Evolutionary conservation across 345 rosid genomes (phyloP), one percentile per base, ranked within the genome.

Genomic region (Hypericum androsaemum): DNA sequence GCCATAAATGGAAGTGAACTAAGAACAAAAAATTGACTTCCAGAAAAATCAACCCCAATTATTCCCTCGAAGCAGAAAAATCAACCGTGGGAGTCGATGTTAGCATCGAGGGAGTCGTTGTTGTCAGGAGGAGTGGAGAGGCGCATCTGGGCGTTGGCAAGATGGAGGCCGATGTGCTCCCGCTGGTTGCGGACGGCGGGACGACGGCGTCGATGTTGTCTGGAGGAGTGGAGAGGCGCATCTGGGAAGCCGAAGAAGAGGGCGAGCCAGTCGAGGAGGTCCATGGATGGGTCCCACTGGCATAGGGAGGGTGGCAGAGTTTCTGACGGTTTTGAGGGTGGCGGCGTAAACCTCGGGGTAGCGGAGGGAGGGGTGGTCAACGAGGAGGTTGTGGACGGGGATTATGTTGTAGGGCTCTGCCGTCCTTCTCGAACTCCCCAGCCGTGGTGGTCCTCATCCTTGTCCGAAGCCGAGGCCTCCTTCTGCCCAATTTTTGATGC

Each of bases 81-180:
- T n/a, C n/a, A n/a, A n/a, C n/a, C n/a, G 8, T 80, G 63, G 16
- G 95, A 79, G 14, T 87, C 77, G 32, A 90, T 95, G 8, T 54
- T 3, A 37, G 79, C 54, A 36, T 90, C 95, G 16, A 90, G 98
- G 36, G 85, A 59, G 43, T 90, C 96, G 57, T 84, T 82, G 58
- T 84, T 80, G 40, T 87, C 96, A 12, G 96, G 96, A 12, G 92
- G 98, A 5, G 96, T 90, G 7, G 89, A 50, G 39, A 87, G 89
- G 11, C 98, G 95, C 98, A 90, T 87, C 82, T 87, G 98, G 12
- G 95, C 88, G 63, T 90, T 90, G 7, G 98, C 86, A 28, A 90
- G 80, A 61, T 87, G 98, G 46, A 87, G 95, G 49, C 87, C 96
- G 12, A 90, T 56, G 54, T 90, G 96, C 71, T 90, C 98, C 17